Conservation (phyloP, 2,329 filamentous ascomycete species). For the Hypoxylon sp. region DNA sequence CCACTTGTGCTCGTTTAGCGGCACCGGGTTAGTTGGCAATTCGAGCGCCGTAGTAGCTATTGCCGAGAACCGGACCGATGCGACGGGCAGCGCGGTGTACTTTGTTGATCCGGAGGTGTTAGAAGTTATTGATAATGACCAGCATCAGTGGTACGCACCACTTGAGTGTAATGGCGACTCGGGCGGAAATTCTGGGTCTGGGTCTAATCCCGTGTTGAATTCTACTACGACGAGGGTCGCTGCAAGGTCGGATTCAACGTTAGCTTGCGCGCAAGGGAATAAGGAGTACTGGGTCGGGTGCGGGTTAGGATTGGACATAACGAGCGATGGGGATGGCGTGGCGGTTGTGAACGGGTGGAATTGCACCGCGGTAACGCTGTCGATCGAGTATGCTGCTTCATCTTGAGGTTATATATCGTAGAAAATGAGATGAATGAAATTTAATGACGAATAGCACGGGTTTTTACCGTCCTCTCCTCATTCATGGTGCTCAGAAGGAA, state of each 20-base stretch:
- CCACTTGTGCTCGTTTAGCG: slow-evolving; percentile 51
- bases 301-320: slow-evolving; percentile 52
- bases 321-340: slow-evolving; percentile 44
- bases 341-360: slow-evolving; percentile 51
- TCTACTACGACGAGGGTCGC: background rate
- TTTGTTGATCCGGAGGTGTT: slow-evolving; percentile 47
- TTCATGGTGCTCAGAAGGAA: background rate
- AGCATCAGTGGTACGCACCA: slow-evolving; percentile 46
- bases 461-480: background rate
- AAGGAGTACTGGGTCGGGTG: slow-evolving; percentile 52
- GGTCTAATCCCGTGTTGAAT: slow-evolving; percentile 3
- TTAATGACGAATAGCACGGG: background rate
- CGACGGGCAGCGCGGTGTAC: slow-evolving; percentile 49
- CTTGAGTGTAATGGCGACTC: slow-evolving; percentile 43
- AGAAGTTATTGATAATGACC: slow-evolving; percentile 39
- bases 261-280: slow-evolving; percentile 45
- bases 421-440: background rate
- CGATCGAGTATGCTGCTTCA: slow-evolving; percentile 37
- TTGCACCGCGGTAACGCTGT: slow-evolving; percentile 46
- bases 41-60: slow-evolving; percentile 47
- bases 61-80: slow-evolving; percentile 44
- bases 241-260: slow-evolving; percentile 9
- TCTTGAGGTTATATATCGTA: background rate
- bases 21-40: slow-evolving; percentile 38
- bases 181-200: background rate